Evolutionary conservation across 2,329 filamentous ascomycete genomes (phyloP).

Genomic region (Fusarium torreyae): DNA sequence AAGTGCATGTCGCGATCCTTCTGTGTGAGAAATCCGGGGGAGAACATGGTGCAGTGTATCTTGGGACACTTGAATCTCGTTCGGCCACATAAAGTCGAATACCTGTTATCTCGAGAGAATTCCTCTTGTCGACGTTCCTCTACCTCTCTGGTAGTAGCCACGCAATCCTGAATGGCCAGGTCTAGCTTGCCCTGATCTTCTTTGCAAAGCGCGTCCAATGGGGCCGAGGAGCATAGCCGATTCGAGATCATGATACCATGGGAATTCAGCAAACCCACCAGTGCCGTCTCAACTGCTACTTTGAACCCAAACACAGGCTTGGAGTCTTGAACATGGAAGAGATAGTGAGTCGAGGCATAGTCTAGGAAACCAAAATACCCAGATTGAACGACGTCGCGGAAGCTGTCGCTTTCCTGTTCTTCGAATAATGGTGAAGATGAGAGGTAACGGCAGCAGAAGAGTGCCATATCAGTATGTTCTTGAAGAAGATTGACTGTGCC

Average conservation of each 20-base stretch:
- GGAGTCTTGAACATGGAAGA: not conserved
- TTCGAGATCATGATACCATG: fast-evolving
- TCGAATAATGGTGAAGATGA: fast-evolving
- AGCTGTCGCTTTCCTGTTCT: fast-evolving
- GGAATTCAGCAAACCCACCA: too few species aligned
- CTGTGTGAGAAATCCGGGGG: fast-evolving
- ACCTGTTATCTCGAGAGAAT: fast-evolving
- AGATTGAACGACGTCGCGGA: fast-evolving
- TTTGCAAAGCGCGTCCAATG: too few species aligned
- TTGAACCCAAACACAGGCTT: too few species aligned
- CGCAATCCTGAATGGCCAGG: too few species aligned
- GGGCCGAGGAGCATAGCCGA: too few species aligned
- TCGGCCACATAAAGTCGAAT: fast-evolving
- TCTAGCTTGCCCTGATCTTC: too few species aligned
- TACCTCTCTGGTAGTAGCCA: too few species aligned
- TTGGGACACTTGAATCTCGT: not conserved
- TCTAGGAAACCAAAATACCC: constrained; percentile 4
- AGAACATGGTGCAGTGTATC: not conserved
- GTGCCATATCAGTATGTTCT: not conserved
- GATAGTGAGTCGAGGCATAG: not conserved
- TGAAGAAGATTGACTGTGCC: fast-evolving
- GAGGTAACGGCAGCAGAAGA: not conserved
- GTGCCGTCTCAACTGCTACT: too few species aligned
- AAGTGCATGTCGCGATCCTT: fast-evolving
- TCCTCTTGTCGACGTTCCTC: not conserved